Conservation (phyloP, 2,329 filamentous ascomycete species). For the Truncatella angustata region DNA sequence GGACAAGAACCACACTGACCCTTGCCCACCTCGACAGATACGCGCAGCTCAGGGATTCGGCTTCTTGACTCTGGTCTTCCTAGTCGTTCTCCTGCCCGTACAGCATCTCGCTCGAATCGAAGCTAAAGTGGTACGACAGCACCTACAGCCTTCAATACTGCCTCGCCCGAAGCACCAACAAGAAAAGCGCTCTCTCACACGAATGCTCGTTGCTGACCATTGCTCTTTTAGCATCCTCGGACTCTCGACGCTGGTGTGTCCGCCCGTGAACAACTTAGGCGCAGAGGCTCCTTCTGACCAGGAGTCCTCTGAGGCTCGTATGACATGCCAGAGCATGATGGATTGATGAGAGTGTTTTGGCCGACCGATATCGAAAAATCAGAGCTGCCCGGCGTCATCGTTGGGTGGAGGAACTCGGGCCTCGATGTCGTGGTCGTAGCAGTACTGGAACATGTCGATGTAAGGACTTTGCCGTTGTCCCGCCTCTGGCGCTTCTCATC, state of each 20-base stretch:
- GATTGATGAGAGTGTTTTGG: slow-evolving; percentile 98
- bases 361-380: slow-evolving; percentile 78
- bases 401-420: slow-evolving; percentile 93
- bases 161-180: slow-evolving; percentile 12
- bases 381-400: slow-evolving; percentile 76
- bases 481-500: no score
- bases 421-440: slow-evolving; percentile 88
- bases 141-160: slow-evolving; percentile 8
- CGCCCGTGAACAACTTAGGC: slow-evolving; percentile 89
- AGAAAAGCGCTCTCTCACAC: neutral
- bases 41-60: slow-evolving; percentile 84
- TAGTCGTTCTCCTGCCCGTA: slow-evolving; percentile 79
- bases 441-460: slow-evolving; percentile 87
- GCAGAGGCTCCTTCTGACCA: slow-evolving; percentile 88
- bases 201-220: slow-evolving; percentile 2
- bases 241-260: slow-evolving; percentile 78
- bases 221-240: slow-evolving; percentile 69
- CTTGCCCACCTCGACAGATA: slow-evolving; percentile 49
- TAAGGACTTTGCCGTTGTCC: no score
- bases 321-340: slow-evolving; percentile 74
- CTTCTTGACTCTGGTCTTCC: slow-evolving; percentile 79
- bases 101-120: slow-evolving; percentile 80
- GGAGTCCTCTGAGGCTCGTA: slow-evolving; percentile 29
- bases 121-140: slow-evolving; percentile 67
- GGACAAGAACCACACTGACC: slow-evolving; percentile 8